Conservation (phyloP, 2,329 filamentous ascomycete genomes). For the Didymellaceae sp. region DNA sequence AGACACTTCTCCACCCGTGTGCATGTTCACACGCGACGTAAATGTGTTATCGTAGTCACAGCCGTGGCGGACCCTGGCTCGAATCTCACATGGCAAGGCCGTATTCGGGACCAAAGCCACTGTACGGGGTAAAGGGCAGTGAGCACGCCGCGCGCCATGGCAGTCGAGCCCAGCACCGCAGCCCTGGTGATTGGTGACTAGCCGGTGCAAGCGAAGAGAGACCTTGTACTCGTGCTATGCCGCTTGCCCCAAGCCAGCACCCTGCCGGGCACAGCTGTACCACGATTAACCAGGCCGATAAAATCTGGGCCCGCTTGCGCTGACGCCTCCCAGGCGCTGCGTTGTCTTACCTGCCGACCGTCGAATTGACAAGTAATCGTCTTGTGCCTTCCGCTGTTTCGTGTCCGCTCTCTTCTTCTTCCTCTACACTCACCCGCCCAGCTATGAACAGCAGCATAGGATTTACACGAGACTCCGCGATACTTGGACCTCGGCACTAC, state of each 20-base stretch:
- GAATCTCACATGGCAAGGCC: conserved; percentile 40
- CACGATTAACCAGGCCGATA: conserved; percentile 36
- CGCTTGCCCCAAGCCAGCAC: conserved; percentile 40
- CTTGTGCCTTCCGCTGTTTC: too few species aligned
- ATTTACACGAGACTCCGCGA: conserved; percentile 24
- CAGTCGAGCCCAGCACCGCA: conserved; percentile 24
- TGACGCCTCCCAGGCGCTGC: conserved; percentile 34
- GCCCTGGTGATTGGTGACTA: conserved; percentile 36
- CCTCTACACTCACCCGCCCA: conserved; percentile 22
- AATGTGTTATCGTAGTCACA: conserved; percentile 39
- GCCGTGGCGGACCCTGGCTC: conserved; percentile 35
- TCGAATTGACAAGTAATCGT: conserved; percentile 22
- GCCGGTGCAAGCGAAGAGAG: conserved; percentile 33
- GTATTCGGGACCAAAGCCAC: conserved; percentile 32
- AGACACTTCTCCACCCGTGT: too few species aligned
- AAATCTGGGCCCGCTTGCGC: conserved; percentile 44
- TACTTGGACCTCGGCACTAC: conserved; percentile 18
- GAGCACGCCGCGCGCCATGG: conserved; percentile 31
- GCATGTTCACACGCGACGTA: conserved; percentile 20
- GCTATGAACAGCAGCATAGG: conserved; percentile 36
- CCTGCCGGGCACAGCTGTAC: conserved; percentile 30
- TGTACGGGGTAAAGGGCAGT: conserved; percentile 34
- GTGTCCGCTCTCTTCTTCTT: conserved; percentile 12
- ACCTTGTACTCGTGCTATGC: conserved; percentile 42
- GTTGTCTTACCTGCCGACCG: conserved; percentile 34